Conservation (phyloP, 2,329 filamentous ascomycete species). For the Colletotrichum sansevieriae region DNA sequence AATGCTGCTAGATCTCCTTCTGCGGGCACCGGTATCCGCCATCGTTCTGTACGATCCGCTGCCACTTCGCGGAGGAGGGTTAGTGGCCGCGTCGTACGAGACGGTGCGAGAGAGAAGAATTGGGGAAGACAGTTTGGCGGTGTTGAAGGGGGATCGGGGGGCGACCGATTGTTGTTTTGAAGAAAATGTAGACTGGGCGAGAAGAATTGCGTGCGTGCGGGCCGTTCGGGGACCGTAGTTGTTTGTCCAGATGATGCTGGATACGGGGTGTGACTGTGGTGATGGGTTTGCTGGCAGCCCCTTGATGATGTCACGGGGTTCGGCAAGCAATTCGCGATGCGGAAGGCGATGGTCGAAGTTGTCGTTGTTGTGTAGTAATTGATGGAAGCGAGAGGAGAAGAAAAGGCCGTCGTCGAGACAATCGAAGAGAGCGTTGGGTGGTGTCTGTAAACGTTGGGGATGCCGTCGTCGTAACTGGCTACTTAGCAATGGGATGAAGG, state of each 20-base stretch:
- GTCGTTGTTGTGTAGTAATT: slow-evolving; percentile 23
- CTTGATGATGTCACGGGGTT: slow-evolving; percentile 41
- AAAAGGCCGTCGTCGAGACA: slow-evolving; percentile 27
- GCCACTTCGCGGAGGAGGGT: slow-evolving; percentile 75
- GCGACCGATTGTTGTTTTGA: slow-evolving; percentile 41
- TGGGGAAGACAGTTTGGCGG: slow-evolving; percentile 96
- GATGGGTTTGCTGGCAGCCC: slow-evolving; percentile 20
- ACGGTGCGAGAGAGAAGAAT: slow-evolving; percentile 89
- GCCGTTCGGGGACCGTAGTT: slow-evolving; percentile 31
- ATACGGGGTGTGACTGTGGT: slow-evolving; percentile 15
- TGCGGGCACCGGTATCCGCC: slow-evolving; percentile 77
- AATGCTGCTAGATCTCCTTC: slow-evolving; percentile 97
- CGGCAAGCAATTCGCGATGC: slow-evolving; percentile 26
- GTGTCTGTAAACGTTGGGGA: slow-evolving; percentile 34
- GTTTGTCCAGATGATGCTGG: slow-evolving; percentile 31
- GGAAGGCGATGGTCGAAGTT: slow-evolving; percentile 19
- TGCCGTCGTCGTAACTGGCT: slow-evolving; percentile 40
- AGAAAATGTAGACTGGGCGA: slow-evolving; percentile 37
- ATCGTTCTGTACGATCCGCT: slow-evolving; percentile 68
- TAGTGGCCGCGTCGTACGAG: slow-evolving; percentile 88
- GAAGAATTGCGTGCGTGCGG: slow-evolving; percentile 15
- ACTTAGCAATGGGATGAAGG: slow-evolving; percentile 41
- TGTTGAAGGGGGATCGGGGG: slow-evolving; percentile 64
- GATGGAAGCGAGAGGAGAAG: slow-evolving; percentile 34
- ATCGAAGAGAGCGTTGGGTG: slow-evolving; percentile 20